Evolutionary conservation across 129 eudicot genomes (phyloP), one percentile per base, ranked within the genome.

Genomic region (Artemisia tridentata): DNA sequence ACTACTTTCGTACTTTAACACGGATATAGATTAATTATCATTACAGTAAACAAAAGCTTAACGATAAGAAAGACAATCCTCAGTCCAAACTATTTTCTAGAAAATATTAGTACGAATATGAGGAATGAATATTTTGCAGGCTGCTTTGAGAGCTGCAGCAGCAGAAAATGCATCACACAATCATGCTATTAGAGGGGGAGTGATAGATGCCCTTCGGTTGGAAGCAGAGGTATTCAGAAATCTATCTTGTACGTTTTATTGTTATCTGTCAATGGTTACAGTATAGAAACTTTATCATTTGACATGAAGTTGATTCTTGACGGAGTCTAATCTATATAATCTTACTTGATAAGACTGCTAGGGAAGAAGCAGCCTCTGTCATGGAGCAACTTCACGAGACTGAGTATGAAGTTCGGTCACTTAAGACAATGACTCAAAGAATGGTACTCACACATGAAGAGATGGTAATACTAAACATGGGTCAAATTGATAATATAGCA

Each of bases 381-480:
- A 72, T 78, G 85, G 90, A 82, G 62, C 88, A 81, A 69, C 92
- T 91, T 59, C 80, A 81, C 5, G 86, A 78, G 6, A 78, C 72
- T 55, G 86, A 75, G 53, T 20, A 29, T 53, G 96, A 86, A 86
- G 58, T 84, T 72, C 82, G 78, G 75, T 84, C 88, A n/a, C 90
- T 91, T 73, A 80, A 85, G 53, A 80, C 76, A 50, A 74, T 74
- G 82, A 80, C 89, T 10, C 89, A 88, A 62, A 74, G 97, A 88
- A 74, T 91, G 89, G 75, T 82, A 59, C 86, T 91, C 75, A 88
- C 92, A 65, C 86, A 81, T 31, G 96, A 88, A 65, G 96, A 91
- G 83, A 86, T 82, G 97, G 97, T 91, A 82, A 27, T 84, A 34
- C 67, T 23, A 61, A 65, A 63, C 55, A 67, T 76, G 66, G 63